A percentile compares a stretch with the other conserved stretches of the same genome.
These are phyloP conservation scores for Plasmodium inui DNA, from an alignment of 169 alveolate species.

Conservation along the genomic window DNA sequence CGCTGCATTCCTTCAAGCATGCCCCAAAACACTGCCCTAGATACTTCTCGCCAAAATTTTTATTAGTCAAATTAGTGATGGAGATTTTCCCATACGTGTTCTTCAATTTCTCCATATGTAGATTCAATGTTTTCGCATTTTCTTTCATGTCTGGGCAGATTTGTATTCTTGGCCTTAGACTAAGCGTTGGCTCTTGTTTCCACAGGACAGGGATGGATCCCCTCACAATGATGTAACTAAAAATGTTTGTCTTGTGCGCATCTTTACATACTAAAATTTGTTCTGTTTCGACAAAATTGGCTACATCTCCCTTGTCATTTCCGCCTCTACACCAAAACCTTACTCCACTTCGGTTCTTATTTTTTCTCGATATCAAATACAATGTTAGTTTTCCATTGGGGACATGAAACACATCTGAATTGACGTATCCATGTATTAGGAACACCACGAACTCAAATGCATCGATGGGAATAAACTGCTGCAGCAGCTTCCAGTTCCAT, in stretches of 20 bases:
- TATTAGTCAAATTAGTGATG: conserved; percentile 74
- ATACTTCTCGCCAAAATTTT: conserved; percentile 53
- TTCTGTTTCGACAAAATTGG: conserved; percentile 97
- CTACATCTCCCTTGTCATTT: conserved; percentile 95
- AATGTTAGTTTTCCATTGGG: conserved; percentile 55
- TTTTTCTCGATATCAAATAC: conserved; percentile 88
- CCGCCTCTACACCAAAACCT: conserved; percentile 96
- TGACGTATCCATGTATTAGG: conserved; percentile 54
- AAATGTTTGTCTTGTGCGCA: conserved; percentile 78
- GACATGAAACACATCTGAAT: conserved; percentile 40
- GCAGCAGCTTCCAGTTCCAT: conserved; percentile 69
- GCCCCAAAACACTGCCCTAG: conserved; percentile 70
- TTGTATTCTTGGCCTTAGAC: conserved; percentile 51
- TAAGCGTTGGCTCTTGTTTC: conserved; percentile 87
- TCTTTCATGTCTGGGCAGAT: conserved; percentile 31
- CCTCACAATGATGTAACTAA: conserved; percentile 88
- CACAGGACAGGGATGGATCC: conserved; percentile 98
- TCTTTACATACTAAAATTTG: conserved; percentile 86
- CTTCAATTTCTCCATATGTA: conserved; percentile 74
- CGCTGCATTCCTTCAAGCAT: conserved; percentile 39
- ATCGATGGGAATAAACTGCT: conserved; percentile 12
- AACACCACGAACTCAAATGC: conserved; percentile 60
- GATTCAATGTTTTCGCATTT: conserved; percentile 41
- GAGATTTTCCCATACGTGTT: conserved; percentile 57
- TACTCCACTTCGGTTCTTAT: conserved; percentile 94